These are phyloP conservation scores for Alternaria sp. DNA, from an alignment of 2,329 filamentous ascomycete species.

Conservation along the genomic window DNA sequence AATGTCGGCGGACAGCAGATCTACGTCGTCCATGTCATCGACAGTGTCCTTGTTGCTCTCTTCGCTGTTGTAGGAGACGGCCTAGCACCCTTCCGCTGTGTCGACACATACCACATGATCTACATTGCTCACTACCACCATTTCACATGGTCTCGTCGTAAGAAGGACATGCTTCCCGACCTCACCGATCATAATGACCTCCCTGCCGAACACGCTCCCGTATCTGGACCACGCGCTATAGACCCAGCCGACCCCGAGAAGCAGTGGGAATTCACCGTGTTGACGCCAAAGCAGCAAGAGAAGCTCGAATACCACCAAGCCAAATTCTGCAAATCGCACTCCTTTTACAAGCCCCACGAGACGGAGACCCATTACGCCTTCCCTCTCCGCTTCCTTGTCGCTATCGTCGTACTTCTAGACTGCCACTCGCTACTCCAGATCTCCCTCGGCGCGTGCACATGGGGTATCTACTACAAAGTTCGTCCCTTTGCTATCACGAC, in stretches of 20 bases:
- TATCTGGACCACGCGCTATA: conserved; percentile 49
- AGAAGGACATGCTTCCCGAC: conserved; percentile 66
- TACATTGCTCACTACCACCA: conserved; percentile 77
- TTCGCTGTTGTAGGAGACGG: conserved; percentile 70
- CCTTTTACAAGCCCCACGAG: conserved; percentile 89
- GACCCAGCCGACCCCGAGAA: conserved; percentile 43
- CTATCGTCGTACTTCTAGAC: conserved; percentile 80
- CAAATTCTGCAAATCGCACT: conserved; percentile 82
- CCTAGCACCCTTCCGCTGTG: conserved; percentile 71
- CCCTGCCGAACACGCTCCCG: conserved; percentile 56
- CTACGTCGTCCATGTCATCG: conserved; percentile 62
- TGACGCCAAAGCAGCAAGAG: conserved; percentile 69
- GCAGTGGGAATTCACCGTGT: conserved; percentile 63
- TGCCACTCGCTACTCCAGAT: conserved; percentile 82
- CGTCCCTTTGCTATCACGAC: conserved; percentile 78
- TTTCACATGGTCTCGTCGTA: conserved; percentile 69
- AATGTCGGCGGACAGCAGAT: conserved; percentile 76
- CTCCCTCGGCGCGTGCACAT: conserved; percentile 77
- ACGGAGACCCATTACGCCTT: conserved; percentile 83
- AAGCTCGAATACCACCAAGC: conserved; percentile 76
- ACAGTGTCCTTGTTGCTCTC: conserved; percentile 65
- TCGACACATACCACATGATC: conserved; percentile 89
- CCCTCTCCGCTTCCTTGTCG: conserved; percentile 73
- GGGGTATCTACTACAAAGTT: conserved; percentile 74
- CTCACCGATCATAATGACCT: conserved; percentile 74